These are phyloP conservation scores for Arthrocladium fulminans DNA, from an alignment of 2,329 filamentous ascomycete genomes.

Conservation along the genomic window DNA sequence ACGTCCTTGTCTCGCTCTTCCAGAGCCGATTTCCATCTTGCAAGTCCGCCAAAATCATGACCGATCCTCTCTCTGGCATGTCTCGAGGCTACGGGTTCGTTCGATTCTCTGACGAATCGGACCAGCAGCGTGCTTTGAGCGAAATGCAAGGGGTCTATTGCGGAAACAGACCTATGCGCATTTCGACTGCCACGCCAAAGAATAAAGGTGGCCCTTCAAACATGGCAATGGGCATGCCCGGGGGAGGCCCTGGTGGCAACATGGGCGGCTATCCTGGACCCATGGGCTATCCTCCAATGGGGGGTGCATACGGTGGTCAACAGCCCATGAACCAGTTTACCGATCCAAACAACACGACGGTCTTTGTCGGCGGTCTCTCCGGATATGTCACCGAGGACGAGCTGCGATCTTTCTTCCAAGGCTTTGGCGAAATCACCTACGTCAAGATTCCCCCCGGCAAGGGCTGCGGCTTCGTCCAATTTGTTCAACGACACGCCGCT, in stretches of 20 bases:
- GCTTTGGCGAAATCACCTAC: slow-evolving; percentile 98
- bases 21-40: slow-evolving; percentile 91
- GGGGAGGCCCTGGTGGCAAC: slow-evolving; percentile 28
- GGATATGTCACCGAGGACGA: slow-evolving; percentile 99
- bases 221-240: slow-evolving; percentile 47
- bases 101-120: slow-evolving; percentile 87
- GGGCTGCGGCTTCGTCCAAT: slow-evolving; percentile 97
- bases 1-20: slow-evolving; percentile 93
- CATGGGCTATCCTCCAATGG: slow-evolving; percentile 60
- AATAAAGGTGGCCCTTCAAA: slow-evolving; percentile 55
- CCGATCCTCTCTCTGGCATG: slow-evolving; percentile 93
- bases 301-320: slow-evolving; percentile 37
- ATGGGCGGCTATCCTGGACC: slow-evolving; percentile 30
- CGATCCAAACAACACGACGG: slow-evolving; percentile 98
- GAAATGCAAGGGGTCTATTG: slow-evolving; percentile 99
- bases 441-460: slow-evolving; percentile 99
- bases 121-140: slow-evolving; percentile 88
- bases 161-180: slow-evolving; percentile 96
- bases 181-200: slow-evolving; percentile 95
- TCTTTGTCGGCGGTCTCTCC: slow-evolving; percentile 93
- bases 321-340: slow-evolving; percentile 99
- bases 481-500: slow-evolving; percentile 94
- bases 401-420: slow-evolving; percentile 99
- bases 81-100: slow-evolving; percentile 97
- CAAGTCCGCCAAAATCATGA: slow-evolving; percentile 99